These are phyloP conservation scores for Lophiostoma macrostomum DNA, from an alignment of 495 filamentous ascomycete genomes.

Conservation along the genomic window DNA sequence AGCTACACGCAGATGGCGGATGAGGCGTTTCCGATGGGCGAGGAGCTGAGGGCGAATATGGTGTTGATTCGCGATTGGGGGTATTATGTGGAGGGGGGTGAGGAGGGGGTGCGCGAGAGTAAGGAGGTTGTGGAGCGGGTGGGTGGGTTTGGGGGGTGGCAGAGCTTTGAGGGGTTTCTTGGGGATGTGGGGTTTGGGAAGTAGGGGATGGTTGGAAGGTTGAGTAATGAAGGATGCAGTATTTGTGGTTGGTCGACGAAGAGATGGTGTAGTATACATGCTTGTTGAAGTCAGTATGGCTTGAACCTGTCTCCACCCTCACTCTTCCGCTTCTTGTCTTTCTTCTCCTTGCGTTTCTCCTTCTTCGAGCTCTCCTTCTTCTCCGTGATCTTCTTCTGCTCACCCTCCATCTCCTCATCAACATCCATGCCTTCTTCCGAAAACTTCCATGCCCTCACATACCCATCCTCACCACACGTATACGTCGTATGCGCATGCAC, in stretches of 20 bases:
- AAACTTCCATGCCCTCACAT: constrained; percentile 37
- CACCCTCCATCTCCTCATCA: background rate
- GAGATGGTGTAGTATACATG: too few species aligned
- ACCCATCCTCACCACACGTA: constrained; percentile 43
- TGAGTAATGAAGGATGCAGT: too few species aligned
- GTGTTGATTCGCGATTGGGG: constrained; percentile 20
- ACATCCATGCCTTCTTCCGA: constrained; percentile 20
- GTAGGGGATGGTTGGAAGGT: too few species aligned
- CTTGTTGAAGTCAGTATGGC: constrained; percentile 32
- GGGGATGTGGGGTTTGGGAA: too few species aligned
- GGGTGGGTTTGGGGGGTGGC: constrained; percentile 1
- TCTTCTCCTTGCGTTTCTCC: constrained; percentile 17
- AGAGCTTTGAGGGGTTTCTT: constrained; percentile 8
- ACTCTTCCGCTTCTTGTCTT: constrained; percentile 14
- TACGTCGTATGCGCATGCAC: constrained; percentile 52
- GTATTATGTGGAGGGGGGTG: constrained; percentile 9
- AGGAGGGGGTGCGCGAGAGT: constrained; percentile 14
- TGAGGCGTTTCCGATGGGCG: constrained; percentile 5
- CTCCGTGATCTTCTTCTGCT: background rate
- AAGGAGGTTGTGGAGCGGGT: constrained; percentile 4
- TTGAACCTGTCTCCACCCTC: constrained; percentile 21
- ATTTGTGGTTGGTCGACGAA: too few species aligned
- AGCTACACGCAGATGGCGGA: constrained; percentile 9
- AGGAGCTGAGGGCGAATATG: constrained; percentile 19
- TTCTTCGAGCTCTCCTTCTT: constrained; percentile 11